phyloP scores from a whole-genome alignment of 2,329 filamentous ascomycete genomes.

The Penicillium sp. region DNA sequence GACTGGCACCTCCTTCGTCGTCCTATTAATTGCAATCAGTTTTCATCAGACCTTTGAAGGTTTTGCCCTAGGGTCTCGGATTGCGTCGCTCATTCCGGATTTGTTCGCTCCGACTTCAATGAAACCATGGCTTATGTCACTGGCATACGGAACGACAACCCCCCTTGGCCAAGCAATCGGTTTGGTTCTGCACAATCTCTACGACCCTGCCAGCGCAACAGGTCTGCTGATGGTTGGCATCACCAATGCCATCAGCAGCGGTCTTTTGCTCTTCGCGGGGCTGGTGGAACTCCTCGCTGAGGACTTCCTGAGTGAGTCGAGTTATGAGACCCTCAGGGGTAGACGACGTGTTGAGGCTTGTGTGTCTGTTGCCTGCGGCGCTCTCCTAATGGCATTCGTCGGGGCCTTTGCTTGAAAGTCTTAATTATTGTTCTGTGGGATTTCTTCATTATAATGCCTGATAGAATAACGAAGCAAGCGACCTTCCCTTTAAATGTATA shows the following conservation, averaged over 20 bases:
- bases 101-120: constrained; percentile 67
- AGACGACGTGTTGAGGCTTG: constrained; percentile 60
- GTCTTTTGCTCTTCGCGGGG: constrained; percentile 75
- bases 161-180: constrained; percentile 82
- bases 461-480: constrained; percentile 2
- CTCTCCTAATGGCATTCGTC: constrained; percentile 63
- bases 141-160: constrained; percentile 67
- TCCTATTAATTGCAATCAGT: constrained; percentile 74
- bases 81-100: constrained; percentile 67
- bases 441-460: not conserved
- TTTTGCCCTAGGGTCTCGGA: constrained; percentile 78
- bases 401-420: constrained; percentile 59
- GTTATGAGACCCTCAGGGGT: constrained; percentile 59
- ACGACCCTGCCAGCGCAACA: constrained; percentile 72
- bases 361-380: constrained; percentile 58
- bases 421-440: not conserved
- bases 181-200: constrained; percentile 71
- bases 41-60: constrained; percentile 91
- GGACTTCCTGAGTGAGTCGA: constrained; percentile 70
- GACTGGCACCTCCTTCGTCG: constrained; percentile 73
- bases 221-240: constrained; percentile 79
- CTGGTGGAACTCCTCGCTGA: constrained; percentile 81
- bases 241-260: constrained; percentile 82
- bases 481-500: not conserved
- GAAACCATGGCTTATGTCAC: constrained; percentile 70